These are phyloP conservation scores for Graphilbum sp. DNA, from an alignment of 2,329 filamentous ascomycete species.

Conservation along the genomic window DNA sequence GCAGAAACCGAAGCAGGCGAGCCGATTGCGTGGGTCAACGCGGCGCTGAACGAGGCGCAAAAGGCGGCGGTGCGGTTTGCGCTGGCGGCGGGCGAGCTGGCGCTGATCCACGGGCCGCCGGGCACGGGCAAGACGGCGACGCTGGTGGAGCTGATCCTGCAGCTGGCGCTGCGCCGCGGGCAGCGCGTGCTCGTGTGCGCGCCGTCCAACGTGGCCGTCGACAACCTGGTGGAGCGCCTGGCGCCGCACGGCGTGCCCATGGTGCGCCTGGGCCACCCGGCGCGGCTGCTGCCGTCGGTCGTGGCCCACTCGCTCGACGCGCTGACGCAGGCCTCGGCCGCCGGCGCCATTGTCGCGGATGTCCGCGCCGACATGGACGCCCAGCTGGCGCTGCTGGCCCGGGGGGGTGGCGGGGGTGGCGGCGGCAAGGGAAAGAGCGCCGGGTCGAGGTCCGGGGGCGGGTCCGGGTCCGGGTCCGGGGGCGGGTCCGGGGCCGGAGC, in stretches of 20 bases:
- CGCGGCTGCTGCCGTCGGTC: conserved; percentile 74
- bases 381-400: conserved; percentile 71
- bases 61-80: conserved; percentile 66
- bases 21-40: conserved; percentile 43
- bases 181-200: conserved; percentile 81
- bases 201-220: conserved; percentile 90
- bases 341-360: conserved; percentile 76
- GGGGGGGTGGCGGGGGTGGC: no score
- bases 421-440: conserved; percentile 42
- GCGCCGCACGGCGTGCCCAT: conserved; percentile 71
- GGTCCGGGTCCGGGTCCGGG: conserved; percentile 23
- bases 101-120: conserved; percentile 85
- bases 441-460: conserved; percentile 16
- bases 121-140: conserved; percentile 98
- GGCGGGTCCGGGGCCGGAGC: conserved; percentile 1
- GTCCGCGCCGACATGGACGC: conserved; percentile 84
- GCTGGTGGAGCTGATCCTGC: conserved; percentile 86
- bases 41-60: conserved; percentile 47
- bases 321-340: conserved; percentile 77
- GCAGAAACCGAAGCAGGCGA: no score
- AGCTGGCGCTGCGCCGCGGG: conserved; percentile 52
- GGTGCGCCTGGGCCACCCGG: conserved; percentile 81
- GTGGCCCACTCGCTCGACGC: conserved; percentile 82
- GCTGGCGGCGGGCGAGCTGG: conserved; percentile 63
- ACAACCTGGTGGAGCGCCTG: conserved; percentile 92